Percentiles rank a stretch among this genome's conserved stretches.
These are phyloP conservation scores for Hypsizygus marmoreus DNA, from an alignment of 768 basidiomycete genomes.

Conservation along the genomic window DNA sequence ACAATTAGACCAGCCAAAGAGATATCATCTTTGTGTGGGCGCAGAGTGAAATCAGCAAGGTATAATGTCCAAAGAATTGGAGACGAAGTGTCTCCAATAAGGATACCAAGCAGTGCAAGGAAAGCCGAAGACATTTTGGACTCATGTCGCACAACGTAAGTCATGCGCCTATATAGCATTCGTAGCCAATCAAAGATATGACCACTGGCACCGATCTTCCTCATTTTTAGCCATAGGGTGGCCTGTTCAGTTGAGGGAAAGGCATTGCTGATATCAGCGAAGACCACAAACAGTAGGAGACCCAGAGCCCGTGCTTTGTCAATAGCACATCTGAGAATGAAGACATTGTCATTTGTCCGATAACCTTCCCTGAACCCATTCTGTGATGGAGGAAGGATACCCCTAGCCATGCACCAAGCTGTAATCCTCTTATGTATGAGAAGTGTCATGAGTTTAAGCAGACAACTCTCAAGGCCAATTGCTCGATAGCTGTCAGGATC, in stretches of 20 bases:
- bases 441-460: slow-evolving; percentile 23
- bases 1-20: slow-evolving; percentile 11
- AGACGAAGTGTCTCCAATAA: slow-evolving; percentile 24
- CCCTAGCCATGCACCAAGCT: slow-evolving; percentile 17
- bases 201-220: slow-evolving; percentile 14
- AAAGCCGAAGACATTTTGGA: neutral
- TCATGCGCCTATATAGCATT: slow-evolving; percentile 14
- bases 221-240: slow-evolving; percentile 27
- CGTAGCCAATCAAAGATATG: slow-evolving; percentile 21
- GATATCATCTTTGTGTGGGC: slow-evolving; percentile 15
- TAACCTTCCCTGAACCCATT: slow-evolving; percentile 27
- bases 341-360: slow-evolving; percentile 18
- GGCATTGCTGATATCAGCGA: slow-evolving; percentile 25
- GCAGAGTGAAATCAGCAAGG: slow-evolving; percentile 21
- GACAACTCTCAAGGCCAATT: slow-evolving; percentile 22
- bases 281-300: slow-evolving; percentile 16
- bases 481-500: slow-evolving; percentile 19
- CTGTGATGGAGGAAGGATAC: slow-evolving; percentile 18
- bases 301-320: slow-evolving; percentile 13
- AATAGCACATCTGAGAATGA: slow-evolving; percentile 12
- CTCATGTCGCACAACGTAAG: neutral
- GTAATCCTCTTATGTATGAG: slow-evolving; percentile 20
- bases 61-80: slow-evolving; percentile 24
- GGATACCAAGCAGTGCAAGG: slow-evolving; percentile 12
- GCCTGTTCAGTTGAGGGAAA: slow-evolving; percentile 29